Evolutionary conservation across 352 stramenopile species (phyloP).

Genomic region (Phytophthora fragariaefolia): DNA sequence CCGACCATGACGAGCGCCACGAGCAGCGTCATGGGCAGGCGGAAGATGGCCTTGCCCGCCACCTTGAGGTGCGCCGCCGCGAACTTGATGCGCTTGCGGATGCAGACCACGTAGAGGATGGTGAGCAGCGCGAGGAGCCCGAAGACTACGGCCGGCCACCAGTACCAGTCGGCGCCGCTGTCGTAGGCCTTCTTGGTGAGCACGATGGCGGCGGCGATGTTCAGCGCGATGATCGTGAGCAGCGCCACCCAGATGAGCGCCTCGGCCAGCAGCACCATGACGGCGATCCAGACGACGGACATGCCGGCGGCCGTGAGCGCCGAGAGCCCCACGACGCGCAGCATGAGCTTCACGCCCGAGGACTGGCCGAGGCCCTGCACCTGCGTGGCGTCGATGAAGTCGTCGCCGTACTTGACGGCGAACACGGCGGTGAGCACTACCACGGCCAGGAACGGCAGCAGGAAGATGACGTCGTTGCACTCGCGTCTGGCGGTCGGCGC

Average conservation of each 20-base stretch:
- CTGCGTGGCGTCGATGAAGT: conserved; percentile 61
- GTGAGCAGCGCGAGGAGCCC: conserved; percentile 58
- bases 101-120: conserved; percentile 67
- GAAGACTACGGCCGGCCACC: conserved; percentile 68
- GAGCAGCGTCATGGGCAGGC: conserved; percentile 83
- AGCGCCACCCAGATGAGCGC: conserved; percentile 64
- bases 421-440: conserved; percentile 57
- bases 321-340: conserved; percentile 61
- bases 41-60: conserved; percentile 86
- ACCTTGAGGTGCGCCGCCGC: conserved; percentile 91
- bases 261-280: conserved; percentile 76
- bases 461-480: conserved; percentile 83
- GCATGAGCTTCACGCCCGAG: conserved; percentile 62
- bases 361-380: conserved; percentile 42
- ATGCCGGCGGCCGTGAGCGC: conserved; percentile 63
- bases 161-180: conserved; percentile 63
- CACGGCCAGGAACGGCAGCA: conserved; percentile 66
- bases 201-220: conserved; percentile 62
- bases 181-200: conserved; percentile 77
- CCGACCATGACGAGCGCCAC: conserved; percentile 86
- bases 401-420: conserved; percentile 62
- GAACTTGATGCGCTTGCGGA: conserved; percentile 92
- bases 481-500: conserved; percentile 39
- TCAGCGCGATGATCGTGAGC: conserved; percentile 40
- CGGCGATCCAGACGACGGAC: conserved; percentile 75